Evolutionary conservation across 257 asterid species (phyloP), one percentile per base, ranked within the genome.

Genomic region (Mitragyna speciosa): DNA sequence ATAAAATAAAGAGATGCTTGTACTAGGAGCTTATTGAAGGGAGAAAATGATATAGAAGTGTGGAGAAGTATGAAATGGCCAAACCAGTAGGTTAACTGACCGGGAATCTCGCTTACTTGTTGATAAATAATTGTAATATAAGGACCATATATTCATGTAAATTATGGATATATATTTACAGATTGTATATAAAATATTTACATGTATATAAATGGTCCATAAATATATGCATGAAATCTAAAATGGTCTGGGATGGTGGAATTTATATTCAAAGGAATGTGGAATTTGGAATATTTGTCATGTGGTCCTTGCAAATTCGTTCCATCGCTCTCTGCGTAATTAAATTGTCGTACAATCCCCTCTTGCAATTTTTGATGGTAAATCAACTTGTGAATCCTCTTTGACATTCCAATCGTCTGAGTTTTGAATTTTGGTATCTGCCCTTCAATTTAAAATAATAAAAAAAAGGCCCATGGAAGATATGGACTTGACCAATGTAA

Each of bases 71-170:
- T 82, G 87, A 84, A 85, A 84, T 45, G 79, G 85, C 83, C 78
- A 86, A 86, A 49, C 49, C 24, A 69, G 82, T 85, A 79, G 87
- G 81, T 76, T 83, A 79, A 77, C 56, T 76, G 81, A 58, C 88
- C 94, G 96, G 92, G 97, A 92, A 89, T 92, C 97, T 81, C 91
- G 96, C 92, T 85, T 77, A 83, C 84, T 89, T 88, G 90, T 83
- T 82, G 63, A 75, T 58, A 81, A 89, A 88, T 28, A 66, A 72
- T 86, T 89, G 90, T 86, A 82, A 45, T 81, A 58, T 83, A 85
- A 84, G 83, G 49, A 74, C 28, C 76, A 39, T 30, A 33, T 61
- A 59, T 59, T 59, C 66, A 59, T 59, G 63, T 19, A 54, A 17
- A 54, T 54, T 36, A 36, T 36, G 39, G 39, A 36, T 36, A 36